Evolutionary conservation across 768 basidiomycete species (phyloP), one percentile per base, ranked within the genome.

Genomic region (Agaricus subrufescens): DNA sequence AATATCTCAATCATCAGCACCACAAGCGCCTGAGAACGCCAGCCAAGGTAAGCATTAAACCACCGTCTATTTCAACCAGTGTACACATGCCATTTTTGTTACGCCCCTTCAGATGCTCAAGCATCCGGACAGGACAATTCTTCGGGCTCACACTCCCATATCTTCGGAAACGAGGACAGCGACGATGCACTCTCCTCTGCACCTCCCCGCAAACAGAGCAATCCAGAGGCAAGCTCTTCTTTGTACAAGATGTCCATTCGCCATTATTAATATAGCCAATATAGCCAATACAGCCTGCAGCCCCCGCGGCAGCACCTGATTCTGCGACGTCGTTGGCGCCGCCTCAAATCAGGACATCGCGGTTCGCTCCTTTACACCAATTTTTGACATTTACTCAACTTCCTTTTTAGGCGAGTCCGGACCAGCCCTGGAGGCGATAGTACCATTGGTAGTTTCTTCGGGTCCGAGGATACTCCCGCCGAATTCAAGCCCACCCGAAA

Each of bases 401-500:
- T 51, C 51, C 40, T 23, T 23, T 30, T 19, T 50, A 80, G 77
- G 59, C 75, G 74, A 37, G 75, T 77, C 25, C 75, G 78, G 53
- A 73, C 74, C 50, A 69, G 61, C 37, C 77, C 79, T 42, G 76
- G 77, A 30, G 80, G 77, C 47, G 74, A 64, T 27, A 76, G 72
- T 61, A 75, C 66, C 49, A 67, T 78, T 48, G 60, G 67, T 31
- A 76, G 66, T 63, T 70, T 87, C 42, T 87, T 83, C 75, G 76
- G 54, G 12, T 12, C 73, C 34, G 54, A 69, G 0, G 76, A 76
- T 7, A 68, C 73, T 30, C 61, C 68, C 1, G 72, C 77, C 26
- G 73, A 76, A 54, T 89, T 87, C 66, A 81, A 83, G 61, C 88
- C 88, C 4, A 86, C 87, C 15, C 83, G 88, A 62, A 79, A 82